Percentiles rank a stretch among this genome's conserved stretches.
Conservation (phyloP, 1,284 basidiomycete genomes). For the Bondarzewia mesenterica region DNA sequence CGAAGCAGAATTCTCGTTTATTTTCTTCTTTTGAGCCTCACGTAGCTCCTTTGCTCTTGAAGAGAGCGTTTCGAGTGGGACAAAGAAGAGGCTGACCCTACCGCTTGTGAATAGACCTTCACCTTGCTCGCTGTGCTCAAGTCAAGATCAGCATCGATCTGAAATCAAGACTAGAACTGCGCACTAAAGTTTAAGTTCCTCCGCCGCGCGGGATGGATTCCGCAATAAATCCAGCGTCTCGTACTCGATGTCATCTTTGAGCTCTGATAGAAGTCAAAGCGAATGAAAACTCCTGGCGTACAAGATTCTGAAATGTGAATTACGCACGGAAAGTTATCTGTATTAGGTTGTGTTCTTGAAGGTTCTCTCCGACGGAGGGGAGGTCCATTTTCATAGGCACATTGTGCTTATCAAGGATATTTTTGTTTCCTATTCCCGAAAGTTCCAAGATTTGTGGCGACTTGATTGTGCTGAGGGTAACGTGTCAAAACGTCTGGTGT, state of each 20-base stretch:
- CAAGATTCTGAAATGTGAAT: no score
- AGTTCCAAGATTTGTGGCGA: slow-evolving; percentile 33
- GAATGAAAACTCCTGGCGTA: no score
- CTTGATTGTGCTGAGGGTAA: slow-evolving; percentile 21
- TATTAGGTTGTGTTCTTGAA: slow-evolving; percentile 29
- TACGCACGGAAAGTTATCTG: no score
- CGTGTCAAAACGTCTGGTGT: neutral
- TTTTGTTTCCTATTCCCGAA: slow-evolving; percentile 28
- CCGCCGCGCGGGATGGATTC: neutral
- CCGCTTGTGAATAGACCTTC: slow-evolving; percentile 12
- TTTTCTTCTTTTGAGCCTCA: neutral
- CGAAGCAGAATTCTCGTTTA: slow-evolving; percentile 1
- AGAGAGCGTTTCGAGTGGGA: slow-evolving; percentile 7
- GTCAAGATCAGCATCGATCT: slow-evolving; percentile 8
- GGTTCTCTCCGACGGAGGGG: slow-evolving; percentile 32
- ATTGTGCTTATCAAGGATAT: slow-evolving; percentile 25
- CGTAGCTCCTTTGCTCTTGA: slow-evolving; percentile 1
- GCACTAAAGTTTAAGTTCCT: slow-evolving; percentile 1
- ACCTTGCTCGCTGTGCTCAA: slow-evolving; percentile 5
- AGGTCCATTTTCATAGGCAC: slow-evolving; percentile 26
- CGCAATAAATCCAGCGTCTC: slow-evolving; percentile 1
- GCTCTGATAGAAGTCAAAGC: neutral
- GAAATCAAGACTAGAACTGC: no score
- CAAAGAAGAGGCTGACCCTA: slow-evolving; percentile 6
- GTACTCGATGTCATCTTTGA: neutral